Evolutionary conservation across 352 stramenopile species (phyloP).

Genomic region (Pythium aristosporum): DNA sequence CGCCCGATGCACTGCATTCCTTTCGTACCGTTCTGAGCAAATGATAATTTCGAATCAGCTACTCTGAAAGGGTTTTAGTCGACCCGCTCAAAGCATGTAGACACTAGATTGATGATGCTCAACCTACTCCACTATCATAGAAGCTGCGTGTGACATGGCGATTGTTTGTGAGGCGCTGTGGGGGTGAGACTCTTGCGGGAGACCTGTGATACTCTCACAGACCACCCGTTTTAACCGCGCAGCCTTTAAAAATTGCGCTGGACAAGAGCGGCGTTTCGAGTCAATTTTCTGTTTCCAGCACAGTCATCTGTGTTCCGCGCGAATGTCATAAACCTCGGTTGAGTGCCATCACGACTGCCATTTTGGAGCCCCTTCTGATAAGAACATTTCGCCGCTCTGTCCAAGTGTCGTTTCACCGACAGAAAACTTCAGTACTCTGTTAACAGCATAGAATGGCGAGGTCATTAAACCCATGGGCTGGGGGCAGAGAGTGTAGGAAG

Average conservation of each 20-base stretch:
- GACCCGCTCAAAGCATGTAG: conserved; percentile 79
- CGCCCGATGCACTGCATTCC: background rate
- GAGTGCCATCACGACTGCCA: background rate
- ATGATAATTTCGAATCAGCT: conserved; percentile 88
- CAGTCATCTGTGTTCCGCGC: background rate
- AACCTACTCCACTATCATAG: conserved; percentile 3
- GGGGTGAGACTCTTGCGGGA: too few relatives aligned
- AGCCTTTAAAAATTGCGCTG: too few relatives aligned
- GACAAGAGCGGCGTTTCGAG: background rate
- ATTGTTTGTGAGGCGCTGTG: background rate
- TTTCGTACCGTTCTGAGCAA: conserved; percentile 42
- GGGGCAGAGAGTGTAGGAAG: conserved; percentile 8
- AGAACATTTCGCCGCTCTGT: background rate
- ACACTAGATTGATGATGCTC: conserved; percentile 79
- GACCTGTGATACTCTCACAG: too few relatives aligned
- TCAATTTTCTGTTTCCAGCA: background rate
- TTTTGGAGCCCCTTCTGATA: background rate
- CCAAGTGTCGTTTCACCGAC: background rate
- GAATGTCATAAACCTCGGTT: background rate
- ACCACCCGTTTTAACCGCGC: too few relatives aligned
- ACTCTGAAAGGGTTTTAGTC: conserved; percentile 91
- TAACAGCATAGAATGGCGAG: too few relatives aligned
- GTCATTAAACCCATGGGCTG: background rate
- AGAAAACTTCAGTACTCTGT: too few relatives aligned
- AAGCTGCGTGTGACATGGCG: background rate